Percentiles rank a stretch among this genome's conserved stretches.
Evolutionary conservation across 352 stramenopile species (phyloP).

Genomic region (Pythium biforme): DNA sequence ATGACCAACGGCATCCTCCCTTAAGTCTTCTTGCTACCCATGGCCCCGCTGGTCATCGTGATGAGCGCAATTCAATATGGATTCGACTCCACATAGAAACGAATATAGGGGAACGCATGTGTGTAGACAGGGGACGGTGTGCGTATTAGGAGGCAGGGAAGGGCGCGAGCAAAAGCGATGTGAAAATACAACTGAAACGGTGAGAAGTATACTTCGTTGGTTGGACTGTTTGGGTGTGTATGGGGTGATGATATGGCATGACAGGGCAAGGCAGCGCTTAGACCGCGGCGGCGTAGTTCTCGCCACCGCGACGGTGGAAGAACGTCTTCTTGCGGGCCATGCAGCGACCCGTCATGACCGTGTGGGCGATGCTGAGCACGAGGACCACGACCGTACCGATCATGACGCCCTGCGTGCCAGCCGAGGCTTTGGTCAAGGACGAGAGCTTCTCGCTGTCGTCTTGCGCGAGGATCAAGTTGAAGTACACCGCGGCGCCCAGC

Average conservation of each 20-base stretch:
- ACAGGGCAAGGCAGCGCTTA: slow-evolving; percentile 10
- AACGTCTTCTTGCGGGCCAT: slow-evolving; percentile 28
- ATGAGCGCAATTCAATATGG: background rate
- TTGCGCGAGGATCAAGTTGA: slow-evolving; percentile 74
- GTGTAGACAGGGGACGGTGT: background rate
- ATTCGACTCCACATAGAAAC: background rate
- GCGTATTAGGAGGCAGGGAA: background rate
- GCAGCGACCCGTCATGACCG: slow-evolving; percentile 67
- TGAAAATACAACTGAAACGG: slow-evolving; percentile 10
- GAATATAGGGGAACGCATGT: background rate
- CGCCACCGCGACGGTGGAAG: slow-evolving; percentile 7
- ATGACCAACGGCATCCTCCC: slow-evolving; percentile 93
- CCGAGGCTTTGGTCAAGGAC: slow-evolving; percentile 53
- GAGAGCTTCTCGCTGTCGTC: slow-evolving; percentile 45
- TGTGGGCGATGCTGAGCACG: slow-evolving; percentile 62
- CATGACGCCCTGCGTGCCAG: slow-evolving; percentile 60
- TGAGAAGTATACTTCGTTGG: slow-evolving; percentile 4
- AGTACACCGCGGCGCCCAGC: slow-evolving; percentile 79
- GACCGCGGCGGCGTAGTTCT: slow-evolving; percentile 19
- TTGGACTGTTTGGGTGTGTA: too few relatives aligned
- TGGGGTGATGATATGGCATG: too few relatives aligned
- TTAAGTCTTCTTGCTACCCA: slow-evolving; percentile 34
- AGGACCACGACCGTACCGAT: slow-evolving; percentile 44
- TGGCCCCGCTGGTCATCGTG: too few relatives aligned
- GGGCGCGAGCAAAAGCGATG: slow-evolving; percentile 4